Base-by-base conservation (phyloP, 225 moss, liverwort and hornwort species). In the Neckera pumila region DNA sequence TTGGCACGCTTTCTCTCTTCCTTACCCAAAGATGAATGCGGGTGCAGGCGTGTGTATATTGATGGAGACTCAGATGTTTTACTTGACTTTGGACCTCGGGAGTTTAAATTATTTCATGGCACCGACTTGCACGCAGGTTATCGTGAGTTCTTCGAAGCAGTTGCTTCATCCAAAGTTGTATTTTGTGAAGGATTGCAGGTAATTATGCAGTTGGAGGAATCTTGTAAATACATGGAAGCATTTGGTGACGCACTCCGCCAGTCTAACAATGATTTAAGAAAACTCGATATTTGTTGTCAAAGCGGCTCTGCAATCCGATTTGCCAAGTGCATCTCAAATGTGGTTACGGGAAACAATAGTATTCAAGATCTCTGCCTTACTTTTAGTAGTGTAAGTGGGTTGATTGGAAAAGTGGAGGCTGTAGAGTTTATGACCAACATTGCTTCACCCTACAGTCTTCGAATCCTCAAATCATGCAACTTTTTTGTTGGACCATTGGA, bases 181-280 rank as follows among this genome's bases (percentile, higher is more conserved):
- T 31, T 74, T 12, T 1, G 1, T 31, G 47, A 74, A 19, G 2
- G 2, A 31, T 7, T 74, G 31, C 0, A 2, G 2, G 43, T 72
- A 27, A 0, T 0, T 0, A 2, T 27, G 2, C 0, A 0, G 0
- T 17, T 1, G 6, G 43, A 43, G 15, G 10, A 2, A 17, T 72
- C 26, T 12, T 74, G 47, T 19, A 19, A 74, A 31, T 7, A 47
- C 19, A 2, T 31, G 19, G 74, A 74, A 74, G 74, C 19, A 28
- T 47, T 74, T 31, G 11, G 11, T 18, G 19, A 31, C 3, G 31
- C 74, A 30, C 47, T 47, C 4, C 19, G 19, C 31, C 47, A 74
- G 7, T 47, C 12, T 31, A 2, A 5, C 45, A 47, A 31, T 3
- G 4, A 1, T 2, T 7, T 47, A 2, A 73, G 17, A 30, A 6